phyloP scores from a whole-genome alignment of 2,329 filamentous ascomycete genomes.

The Sarocladiaceae sp. region DNA sequence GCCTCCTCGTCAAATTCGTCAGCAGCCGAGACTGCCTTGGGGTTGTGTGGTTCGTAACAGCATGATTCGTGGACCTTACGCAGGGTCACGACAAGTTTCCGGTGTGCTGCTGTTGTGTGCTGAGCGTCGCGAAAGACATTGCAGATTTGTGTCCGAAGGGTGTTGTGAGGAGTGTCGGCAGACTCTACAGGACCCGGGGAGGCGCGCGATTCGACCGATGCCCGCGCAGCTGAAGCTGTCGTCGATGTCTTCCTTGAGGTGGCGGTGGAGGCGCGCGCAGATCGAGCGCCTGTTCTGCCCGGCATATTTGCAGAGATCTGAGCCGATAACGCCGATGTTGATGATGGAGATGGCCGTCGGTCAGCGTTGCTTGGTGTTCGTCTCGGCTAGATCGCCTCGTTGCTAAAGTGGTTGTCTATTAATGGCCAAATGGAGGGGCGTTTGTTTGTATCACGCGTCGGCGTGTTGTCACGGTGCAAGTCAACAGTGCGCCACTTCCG shows the following conservation, averaged over 20 bases:
- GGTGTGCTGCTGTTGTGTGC: conserved; percentile 81
- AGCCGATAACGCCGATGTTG: background rate
- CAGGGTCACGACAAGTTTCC: conserved; percentile 82
- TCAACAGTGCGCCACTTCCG: conserved; percentile 7
- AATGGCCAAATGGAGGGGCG: conserved; percentile 11
- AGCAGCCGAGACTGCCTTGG: conserved; percentile 42
- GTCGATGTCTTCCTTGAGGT: conserved; percentile 34
- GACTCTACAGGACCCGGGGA: conserved; percentile 65
- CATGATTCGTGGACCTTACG: conserved; percentile 89
- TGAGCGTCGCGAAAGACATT: conserved; percentile 77
- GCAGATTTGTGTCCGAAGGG: conserved; percentile 70
- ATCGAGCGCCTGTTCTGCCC: conserved; percentile 41
- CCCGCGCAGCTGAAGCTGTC: conserved; percentile 28
- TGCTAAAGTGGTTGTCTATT: conserved; percentile 9
- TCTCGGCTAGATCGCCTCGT: background rate
- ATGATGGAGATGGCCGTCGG: background rate
- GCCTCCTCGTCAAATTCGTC: conserved; percentile 77
- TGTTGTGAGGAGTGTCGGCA: conserved; percentile 66
- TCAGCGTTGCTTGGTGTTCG: background rate
- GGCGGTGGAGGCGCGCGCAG: conserved; percentile 39
- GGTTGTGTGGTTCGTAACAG: conserved; percentile 56
- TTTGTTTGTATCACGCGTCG: conserved; percentile 22
- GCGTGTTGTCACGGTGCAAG: conserved; percentile 15
- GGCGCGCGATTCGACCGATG: conserved; percentile 42
- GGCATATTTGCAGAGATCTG: conserved; percentile 44